A percentile compares a stretch with the other conserved stretches of the same genome.
Evolutionary conservation across 2,329 filamentous ascomycete species (phyloP).

Genomic region (Cladophialophora psammophila): DNA sequence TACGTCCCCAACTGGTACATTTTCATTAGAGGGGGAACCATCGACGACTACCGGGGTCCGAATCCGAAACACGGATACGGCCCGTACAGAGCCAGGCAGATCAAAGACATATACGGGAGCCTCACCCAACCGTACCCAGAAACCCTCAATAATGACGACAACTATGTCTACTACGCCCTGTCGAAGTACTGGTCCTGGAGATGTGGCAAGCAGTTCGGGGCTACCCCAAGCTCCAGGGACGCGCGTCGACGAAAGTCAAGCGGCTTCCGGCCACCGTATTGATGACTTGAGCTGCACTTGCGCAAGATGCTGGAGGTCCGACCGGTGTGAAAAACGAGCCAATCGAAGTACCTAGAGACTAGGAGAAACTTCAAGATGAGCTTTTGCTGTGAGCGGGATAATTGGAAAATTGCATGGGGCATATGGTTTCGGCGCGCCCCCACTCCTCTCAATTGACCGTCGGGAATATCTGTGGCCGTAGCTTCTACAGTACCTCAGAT

Average conservation of each 20-base stretch:
- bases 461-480: no score
- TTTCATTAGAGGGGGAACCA: not conserved
- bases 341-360: no score
- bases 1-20: not conserved
- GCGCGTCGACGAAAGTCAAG: not conserved
- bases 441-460: no score
- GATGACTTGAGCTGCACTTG: not conserved
- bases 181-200: conserved; percentile 9
- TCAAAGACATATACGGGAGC: not conserved
- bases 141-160: conserved; percentile 15
- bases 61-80: conserved; percentile 4
- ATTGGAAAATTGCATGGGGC: no score
- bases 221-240: not conserved
- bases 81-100: not conserved
- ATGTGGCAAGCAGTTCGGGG: not conserved
- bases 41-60: not conserved
- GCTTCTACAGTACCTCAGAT: no score
- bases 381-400: no score
- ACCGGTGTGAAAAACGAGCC: no score
- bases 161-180: conserved; percentile 16
- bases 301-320: not conserved
- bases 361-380: no score
- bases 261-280: not conserved
- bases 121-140: not conserved
- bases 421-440: no score